Evolutionary conservation across 2,329 filamentous ascomycete species (phyloP).

Genomic region (Hypoxylon sp.): DNA sequence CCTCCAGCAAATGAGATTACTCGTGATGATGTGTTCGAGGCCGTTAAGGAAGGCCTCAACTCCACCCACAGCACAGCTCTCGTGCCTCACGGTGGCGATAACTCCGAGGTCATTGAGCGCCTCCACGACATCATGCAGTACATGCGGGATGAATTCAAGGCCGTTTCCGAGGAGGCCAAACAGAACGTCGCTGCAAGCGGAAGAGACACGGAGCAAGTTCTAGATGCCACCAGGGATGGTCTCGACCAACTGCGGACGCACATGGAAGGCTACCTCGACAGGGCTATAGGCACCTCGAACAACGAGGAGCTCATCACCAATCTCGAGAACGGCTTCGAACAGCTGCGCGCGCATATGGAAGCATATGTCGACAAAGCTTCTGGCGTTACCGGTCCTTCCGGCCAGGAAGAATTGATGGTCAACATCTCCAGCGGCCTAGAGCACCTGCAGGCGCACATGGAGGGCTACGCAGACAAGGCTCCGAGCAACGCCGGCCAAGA

Average conservation of each 20-base stretch:
- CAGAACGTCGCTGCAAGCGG: conserved; percentile 81
- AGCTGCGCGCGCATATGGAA: conserved; percentile 81
- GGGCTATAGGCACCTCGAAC: conserved; percentile 70
- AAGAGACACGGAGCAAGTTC: conserved; percentile 84
- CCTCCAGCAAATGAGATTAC: conserved; percentile 64
- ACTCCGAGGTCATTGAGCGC: conserved; percentile 60
- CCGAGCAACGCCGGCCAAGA: conserved; percentile 75
- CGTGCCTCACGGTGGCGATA: conserved; percentile 52
- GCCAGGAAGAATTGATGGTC: conserved; percentile 81
- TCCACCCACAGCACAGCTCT: conserved; percentile 49
- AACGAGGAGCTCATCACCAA: conserved; percentile 82
- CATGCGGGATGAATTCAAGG: conserved; percentile 66
- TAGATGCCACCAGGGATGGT: conserved; percentile 88
- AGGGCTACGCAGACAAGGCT: conserved; percentile 77
- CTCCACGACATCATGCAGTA: conserved; percentile 71
- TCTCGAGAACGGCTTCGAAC: conserved; percentile 71
- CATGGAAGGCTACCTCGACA: conserved; percentile 82
- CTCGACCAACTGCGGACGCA: conserved; percentile 76
- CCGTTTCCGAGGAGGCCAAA: conserved; percentile 70
- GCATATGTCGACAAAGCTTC: conserved; percentile 77
- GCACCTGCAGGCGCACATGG: conserved; percentile 79
- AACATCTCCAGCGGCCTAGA: conserved; percentile 71
- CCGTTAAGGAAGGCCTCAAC: conserved; percentile 67
- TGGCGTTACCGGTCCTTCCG: conserved; percentile 71
- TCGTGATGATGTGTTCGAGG: conserved; percentile 68